Evolutionary conservation across 306 rosid species (phyloP), one percentile per base, ranked within the genome.

Genomic region (Luffa acutangula): DNA sequence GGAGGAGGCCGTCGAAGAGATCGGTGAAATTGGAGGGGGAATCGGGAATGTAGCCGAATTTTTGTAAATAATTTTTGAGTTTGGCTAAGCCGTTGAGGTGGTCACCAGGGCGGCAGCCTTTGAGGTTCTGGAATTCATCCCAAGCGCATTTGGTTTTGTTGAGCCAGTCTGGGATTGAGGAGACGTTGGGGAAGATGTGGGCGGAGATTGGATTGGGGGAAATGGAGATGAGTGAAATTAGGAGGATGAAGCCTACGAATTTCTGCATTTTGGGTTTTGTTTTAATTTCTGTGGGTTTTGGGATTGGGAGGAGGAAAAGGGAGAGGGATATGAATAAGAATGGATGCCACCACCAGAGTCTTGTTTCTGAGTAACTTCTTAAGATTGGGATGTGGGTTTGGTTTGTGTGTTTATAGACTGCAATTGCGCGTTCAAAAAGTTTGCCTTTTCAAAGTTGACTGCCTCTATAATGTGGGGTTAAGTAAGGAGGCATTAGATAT

Each of bases 21-120:
- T 95, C 97, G 25, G 93, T 87, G 87, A 80, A 86, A 25, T 87
- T 85, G 3, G 33, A 25, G 11, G 87, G 81, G 33, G 84, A 52
- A 56, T 85, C 33, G 57, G 92, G 84, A 49, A 95, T 88, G 89
- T 95, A 95, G 7, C 98, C 98, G 76, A 95, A 95, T 18, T 74
- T 12, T 18, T 88, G 41, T 73, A 95, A 87, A 85, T 95, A 95
- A 41, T 70, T 57, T 79, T 95, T 95, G 65, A 95, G 95, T 7
- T 85, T 87, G 1, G 88, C 49, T 15, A 95, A 78, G 2, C 97
- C 98, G 20, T 88, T 83, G 63, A 87, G 73, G 0, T 53, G 65
- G 33, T 82, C 78, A 0, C 98, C 98, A 0, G 13, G 83, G 0
- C 62, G 85, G 82, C 96, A 95, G 13, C 88, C 91, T 2, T 86